Percentiles rank a stretch among this genome's conserved stretches.
phyloP scores from a whole-genome alignment of 2,329 filamentous ascomycete genomes.

The Ambrosiella cleistominuta region DNA sequence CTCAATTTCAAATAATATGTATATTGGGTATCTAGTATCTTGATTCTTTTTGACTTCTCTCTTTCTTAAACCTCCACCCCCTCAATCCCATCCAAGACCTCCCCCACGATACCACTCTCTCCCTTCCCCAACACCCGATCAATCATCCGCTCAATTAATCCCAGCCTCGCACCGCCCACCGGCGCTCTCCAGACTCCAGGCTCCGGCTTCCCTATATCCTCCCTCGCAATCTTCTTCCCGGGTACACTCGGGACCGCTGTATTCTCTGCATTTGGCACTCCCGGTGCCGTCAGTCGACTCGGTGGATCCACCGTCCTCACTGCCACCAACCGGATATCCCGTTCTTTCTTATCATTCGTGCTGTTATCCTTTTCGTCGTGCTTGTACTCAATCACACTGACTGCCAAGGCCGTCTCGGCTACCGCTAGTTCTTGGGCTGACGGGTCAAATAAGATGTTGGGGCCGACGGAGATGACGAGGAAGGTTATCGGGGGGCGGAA shows the following conservation, averaged over 20 bases:
- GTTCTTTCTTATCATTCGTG: slow-evolving; percentile 20
- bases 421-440: slow-evolving; percentile 82
- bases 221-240: slow-evolving; percentile 24
- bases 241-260: slow-evolving; percentile 28
- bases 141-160: slow-evolving; percentile 55
- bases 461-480: slow-evolving; percentile 69
- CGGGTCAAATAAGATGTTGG: slow-evolving; percentile 89
- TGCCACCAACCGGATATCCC: slow-evolving; percentile 43
- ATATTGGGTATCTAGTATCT: slow-evolving; percentile 5
- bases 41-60: background rate
- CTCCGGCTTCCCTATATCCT: slow-evolving; percentile 24
- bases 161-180: slow-evolving; percentile 64
- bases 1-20: background rate
- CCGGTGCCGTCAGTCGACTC: slow-evolving; percentile 53
- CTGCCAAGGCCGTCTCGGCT: slow-evolving; percentile 71
- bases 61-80: slow-evolving; percentile 44
- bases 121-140: slow-evolving; percentile 51
- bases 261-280: slow-evolving; percentile 47
- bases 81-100: slow-evolving; percentile 68
- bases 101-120: slow-evolving; percentile 61
- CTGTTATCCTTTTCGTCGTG: slow-evolving; percentile 9
- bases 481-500: slow-evolving; percentile 69
- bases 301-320: slow-evolving; percentile 60
- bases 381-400: slow-evolving; percentile 49
- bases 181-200: slow-evolving; percentile 72